Evolutionary conservation across 2,329 filamentous ascomycete genomes (phyloP).

Genomic region (Volutella citrinella): DNA sequence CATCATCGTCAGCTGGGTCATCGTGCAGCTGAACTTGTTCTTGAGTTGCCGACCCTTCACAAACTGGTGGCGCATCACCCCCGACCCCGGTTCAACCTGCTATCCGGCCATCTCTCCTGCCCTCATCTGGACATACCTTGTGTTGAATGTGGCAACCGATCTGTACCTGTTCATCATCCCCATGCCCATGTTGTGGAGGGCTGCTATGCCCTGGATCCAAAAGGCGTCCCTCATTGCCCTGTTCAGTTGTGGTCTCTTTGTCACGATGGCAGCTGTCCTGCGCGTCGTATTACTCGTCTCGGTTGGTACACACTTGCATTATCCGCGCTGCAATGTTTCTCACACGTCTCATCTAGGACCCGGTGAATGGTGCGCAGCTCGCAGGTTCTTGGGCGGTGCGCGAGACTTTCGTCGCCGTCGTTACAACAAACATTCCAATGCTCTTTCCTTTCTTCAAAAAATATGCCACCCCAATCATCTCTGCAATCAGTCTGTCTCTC

Average conservation of each 20-base stretch:
- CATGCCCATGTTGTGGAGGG: constrained; percentile 47
- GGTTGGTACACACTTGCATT: too few relatives aligned
- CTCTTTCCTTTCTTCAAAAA: constrained; percentile 43
- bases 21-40: constrained; percentile 47
- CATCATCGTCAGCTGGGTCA: constrained; percentile 47
- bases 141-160: constrained; percentile 54
- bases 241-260: constrained; percentile 39
- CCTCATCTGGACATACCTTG: constrained; percentile 49
- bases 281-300: constrained; percentile 28
- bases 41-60: constrained; percentile 50
- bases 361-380: constrained; percentile 37
- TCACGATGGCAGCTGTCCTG: constrained; percentile 38
- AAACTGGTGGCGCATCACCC: constrained; percentile 58
- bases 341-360: too few relatives aligned
- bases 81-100: constrained; percentile 50
- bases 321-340: too few relatives aligned
- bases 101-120: constrained; percentile 49
- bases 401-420: constrained; percentile 42
- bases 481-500: constrained; percentile 20
- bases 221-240: constrained; percentile 38
- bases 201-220: constrained; percentile 32
- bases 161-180: constrained; percentile 58
- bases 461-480: constrained; percentile 27
- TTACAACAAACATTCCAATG: constrained; percentile 43
- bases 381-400: constrained; percentile 42